Conservation (phyloP, 257 asterid genomes). For the Agastache rugosa region DNA sequence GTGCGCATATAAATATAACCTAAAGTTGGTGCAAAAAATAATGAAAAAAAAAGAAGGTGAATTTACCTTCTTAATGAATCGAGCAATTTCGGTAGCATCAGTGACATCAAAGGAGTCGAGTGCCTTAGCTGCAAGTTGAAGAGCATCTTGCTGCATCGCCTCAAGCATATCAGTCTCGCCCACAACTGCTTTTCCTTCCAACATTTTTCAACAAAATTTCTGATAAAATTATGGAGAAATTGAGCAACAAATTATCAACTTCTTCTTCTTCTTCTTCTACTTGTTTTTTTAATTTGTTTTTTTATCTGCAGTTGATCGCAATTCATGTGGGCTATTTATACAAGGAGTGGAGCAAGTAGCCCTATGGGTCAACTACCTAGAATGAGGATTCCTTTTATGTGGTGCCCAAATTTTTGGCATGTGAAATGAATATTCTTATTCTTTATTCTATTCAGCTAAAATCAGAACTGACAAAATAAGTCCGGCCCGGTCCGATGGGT, state of each 20-base stretch:
- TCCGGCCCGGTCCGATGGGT: too few species aligned
- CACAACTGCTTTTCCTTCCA: slow-evolving; percentile 86
- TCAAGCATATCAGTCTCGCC: slow-evolving; percentile 83
- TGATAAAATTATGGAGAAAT: background rate
- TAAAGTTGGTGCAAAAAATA: too few species aligned
- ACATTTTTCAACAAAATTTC: slow-evolving; percentile 41
- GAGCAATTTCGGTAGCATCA: slow-evolving; percentile 80
- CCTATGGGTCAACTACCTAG: slow-evolving; percentile 9
- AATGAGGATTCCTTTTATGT: slow-evolving; percentile 53
- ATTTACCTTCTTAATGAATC: slow-evolving; percentile 67
- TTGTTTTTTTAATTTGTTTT: too few species aligned
- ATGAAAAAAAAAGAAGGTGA: too few species aligned
- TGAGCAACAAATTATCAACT: background rate
- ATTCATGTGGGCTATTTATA: slow-evolving; percentile 32
- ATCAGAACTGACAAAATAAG: too few species aligned
- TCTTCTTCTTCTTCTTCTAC: background rate
- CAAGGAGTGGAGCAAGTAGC: slow-evolving; percentile 24
- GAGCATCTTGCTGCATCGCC: slow-evolving; percentile 76
- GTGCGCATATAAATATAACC: too few species aligned
- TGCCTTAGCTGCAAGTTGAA: slow-evolving; percentile 80
- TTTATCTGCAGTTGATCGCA: too few species aligned
- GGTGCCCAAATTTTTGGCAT: slow-evolving; percentile 45
- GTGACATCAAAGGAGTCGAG: slow-evolving; percentile 90
- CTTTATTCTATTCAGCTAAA: slow-evolving; percentile 17
- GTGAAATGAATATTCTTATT: slow-evolving; percentile 42